Conservation (phyloP, 2,329 filamentous ascomycete species). For the Truncatella angustata region DNA sequence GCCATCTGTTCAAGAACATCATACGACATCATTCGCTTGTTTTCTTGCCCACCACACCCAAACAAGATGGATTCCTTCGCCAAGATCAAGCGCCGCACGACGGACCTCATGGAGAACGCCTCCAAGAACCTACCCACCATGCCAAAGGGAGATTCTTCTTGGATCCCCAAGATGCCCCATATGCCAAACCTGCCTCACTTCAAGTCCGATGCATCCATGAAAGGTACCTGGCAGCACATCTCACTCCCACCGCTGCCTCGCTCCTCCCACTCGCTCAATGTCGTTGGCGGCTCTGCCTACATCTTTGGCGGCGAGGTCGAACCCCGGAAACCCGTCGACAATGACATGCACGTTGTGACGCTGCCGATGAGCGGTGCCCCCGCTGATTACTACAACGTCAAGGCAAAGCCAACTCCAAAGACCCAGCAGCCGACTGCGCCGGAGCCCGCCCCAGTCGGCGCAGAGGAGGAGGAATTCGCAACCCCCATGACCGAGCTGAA, state of each 20-base stretch:
- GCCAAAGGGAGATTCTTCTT: conserved; percentile 16
- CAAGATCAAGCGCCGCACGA: conserved; percentile 53
- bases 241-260: conserved; percentile 57
- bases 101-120: conserved; percentile 49
- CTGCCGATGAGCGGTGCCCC: conserved; percentile 56
- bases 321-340: conserved; percentile 67
- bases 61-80: conserved; percentile 50
- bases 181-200: conserved; percentile 16
- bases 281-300: conserved; percentile 53
- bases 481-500: conserved; percentile 58
- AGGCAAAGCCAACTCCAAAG: conserved; percentile 40
- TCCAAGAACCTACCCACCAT: conserved; percentile 38
- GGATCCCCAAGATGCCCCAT: conserved; percentile 19
- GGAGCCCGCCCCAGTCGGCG: too few relatives aligned
- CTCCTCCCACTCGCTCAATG: conserved; percentile 71
- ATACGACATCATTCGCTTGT: neutral
- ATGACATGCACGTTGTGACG: conserved; percentile 65
- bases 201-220: conserved; percentile 30
- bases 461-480: conserved; percentile 47
- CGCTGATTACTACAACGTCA: conserved; percentile 59
- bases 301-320: conserved; percentile 76
- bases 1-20: neutral
- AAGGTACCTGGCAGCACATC: conserved; percentile 61
- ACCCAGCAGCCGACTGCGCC: conserved; percentile 23
- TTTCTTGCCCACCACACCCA: neutral